phyloP scores from a whole-genome alignment of 2,329 filamentous ascomycete genomes.

The Neonectria ditissima region DNA sequence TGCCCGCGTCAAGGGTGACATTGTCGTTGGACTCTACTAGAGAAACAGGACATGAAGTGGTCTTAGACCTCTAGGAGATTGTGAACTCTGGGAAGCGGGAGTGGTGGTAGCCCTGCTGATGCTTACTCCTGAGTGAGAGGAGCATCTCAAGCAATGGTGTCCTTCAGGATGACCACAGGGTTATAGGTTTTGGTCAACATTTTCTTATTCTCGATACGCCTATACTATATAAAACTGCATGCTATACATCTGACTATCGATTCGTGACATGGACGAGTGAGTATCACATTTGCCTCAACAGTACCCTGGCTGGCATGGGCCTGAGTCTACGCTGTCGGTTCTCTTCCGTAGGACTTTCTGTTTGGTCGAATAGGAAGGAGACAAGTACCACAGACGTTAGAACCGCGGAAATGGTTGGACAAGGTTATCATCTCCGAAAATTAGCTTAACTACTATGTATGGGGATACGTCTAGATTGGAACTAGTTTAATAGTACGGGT shows the following conservation, averaged over 20 bases:
- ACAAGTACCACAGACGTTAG: too few relatives aligned
- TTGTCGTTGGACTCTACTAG: slow-evolving; percentile 59
- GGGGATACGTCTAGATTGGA: too few relatives aligned
- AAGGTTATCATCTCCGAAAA: too few relatives aligned
- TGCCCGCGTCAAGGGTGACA: slow-evolving; percentile 70
- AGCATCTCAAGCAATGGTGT: slow-evolving; percentile 8
- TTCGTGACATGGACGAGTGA: background rate
- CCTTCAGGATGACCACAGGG: slow-evolving; percentile 2
- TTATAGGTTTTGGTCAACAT: slow-evolving; percentile 5
- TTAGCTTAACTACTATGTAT: too few relatives aligned
- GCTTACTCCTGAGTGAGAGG: background rate
- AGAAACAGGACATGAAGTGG: background rate
- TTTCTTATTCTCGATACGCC: slow-evolving; percentile 1
- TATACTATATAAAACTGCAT: background rate
- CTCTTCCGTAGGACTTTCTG: too few relatives aligned
- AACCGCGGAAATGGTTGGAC: too few relatives aligned
- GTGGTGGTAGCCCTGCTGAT: slow-evolving; percentile 10
- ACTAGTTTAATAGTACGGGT: too few relatives aligned
- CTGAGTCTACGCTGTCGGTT: too few relatives aligned
- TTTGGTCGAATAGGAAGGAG: too few relatives aligned
- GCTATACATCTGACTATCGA: background rate
- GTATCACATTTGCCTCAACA: too few relatives aligned
- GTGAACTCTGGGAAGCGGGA: slow-evolving; percentile 6
- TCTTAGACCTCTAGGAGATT: background rate
- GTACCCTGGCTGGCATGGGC: too few relatives aligned